phyloP scores from a whole-genome alignment of 176 grass and related monocot genomes.

The Eremochloa ophiuroides region DNA sequence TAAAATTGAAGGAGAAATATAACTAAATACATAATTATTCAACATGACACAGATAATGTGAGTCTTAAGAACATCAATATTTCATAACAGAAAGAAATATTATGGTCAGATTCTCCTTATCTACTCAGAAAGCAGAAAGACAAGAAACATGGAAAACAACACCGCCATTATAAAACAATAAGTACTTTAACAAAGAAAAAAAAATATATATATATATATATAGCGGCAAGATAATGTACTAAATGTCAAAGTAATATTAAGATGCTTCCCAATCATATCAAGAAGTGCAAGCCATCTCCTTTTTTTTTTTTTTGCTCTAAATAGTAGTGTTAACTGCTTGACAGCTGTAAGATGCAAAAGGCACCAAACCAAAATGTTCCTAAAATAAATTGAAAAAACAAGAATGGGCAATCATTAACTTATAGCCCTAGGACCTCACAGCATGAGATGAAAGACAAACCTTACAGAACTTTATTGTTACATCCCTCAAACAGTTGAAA shows the following conservation, averaged over 20 bases:
- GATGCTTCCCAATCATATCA: not conserved
- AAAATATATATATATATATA: not conserved
- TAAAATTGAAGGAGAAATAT: not conserved
- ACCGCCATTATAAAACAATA: not conserved
- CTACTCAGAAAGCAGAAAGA: not conserved
- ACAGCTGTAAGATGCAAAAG: not conserved
- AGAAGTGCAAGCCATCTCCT: not conserved
- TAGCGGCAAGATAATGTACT: not conserved
- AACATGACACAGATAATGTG: conserved; percentile 10
- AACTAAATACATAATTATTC: not conserved
- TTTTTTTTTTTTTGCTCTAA: not conserved
- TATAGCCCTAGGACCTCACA: conserved; percentile 13
- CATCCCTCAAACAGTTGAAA: conserved; percentile 94
- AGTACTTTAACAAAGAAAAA: not conserved
- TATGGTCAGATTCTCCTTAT: not conserved
- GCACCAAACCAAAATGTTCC: not conserved
- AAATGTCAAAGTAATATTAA: conserved; percentile 20
- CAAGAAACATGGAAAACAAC: not conserved
- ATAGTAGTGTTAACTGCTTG: not conserved
- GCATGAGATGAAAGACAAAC: conserved; percentile 42
- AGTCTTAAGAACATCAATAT: conserved; percentile 2
- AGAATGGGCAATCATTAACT: not conserved
- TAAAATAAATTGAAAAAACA: conserved; percentile 21
- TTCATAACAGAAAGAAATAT: conserved; percentile 14
- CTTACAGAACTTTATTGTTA: conserved; percentile 87